Percentiles rank a stretch among this genome's conserved stretches.
These are phyloP conservation scores for Ceratocystis huliohia DNA, from an alignment of 2,329 filamentous ascomycete genomes.

Conservation along the genomic window DNA sequence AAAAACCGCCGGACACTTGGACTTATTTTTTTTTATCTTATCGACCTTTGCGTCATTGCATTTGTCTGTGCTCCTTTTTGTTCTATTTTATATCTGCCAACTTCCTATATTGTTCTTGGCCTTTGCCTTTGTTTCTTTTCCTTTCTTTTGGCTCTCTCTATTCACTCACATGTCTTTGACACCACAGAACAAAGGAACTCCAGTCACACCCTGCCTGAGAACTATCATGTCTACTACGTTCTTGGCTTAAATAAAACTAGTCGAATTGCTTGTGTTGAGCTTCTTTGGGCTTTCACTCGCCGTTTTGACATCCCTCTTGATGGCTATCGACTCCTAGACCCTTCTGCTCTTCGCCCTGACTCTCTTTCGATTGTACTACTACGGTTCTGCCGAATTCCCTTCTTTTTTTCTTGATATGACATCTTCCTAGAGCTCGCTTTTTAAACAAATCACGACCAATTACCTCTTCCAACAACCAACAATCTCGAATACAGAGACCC, in stretches of 20 bases:
- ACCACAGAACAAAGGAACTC: neutral
- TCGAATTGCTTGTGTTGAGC: neutral
- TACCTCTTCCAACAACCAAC: neutral
- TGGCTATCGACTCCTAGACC: neutral
- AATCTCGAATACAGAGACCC: too few relatives aligned
- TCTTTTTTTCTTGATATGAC: neutral
- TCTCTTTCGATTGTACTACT: neutral
- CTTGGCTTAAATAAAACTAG: neutral
- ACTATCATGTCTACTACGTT: neutral
- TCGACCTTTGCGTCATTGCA: neutral
- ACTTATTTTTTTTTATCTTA: constrained; percentile 3
- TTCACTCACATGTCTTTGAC: neutral
- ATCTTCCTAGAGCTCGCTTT: neutral
- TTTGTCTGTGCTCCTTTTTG: constrained; percentile 6
- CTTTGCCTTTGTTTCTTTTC: neutral
- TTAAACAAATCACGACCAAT: neutral
- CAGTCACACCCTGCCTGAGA: neutral
- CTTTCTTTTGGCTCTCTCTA: neutral
- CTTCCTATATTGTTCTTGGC: neutral
- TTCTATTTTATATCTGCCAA: constrained; percentile 11
- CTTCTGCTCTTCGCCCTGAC: neutral
- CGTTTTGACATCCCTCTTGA: neutral
- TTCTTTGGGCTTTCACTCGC: constrained; percentile 1
- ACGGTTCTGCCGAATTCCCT: neutral
- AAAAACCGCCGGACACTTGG: neutral